These are phyloP conservation scores for Cyclospora cayetanensis DNA, from an alignment of 169 alveolate genomes.

Conservation along the genomic window DNA sequence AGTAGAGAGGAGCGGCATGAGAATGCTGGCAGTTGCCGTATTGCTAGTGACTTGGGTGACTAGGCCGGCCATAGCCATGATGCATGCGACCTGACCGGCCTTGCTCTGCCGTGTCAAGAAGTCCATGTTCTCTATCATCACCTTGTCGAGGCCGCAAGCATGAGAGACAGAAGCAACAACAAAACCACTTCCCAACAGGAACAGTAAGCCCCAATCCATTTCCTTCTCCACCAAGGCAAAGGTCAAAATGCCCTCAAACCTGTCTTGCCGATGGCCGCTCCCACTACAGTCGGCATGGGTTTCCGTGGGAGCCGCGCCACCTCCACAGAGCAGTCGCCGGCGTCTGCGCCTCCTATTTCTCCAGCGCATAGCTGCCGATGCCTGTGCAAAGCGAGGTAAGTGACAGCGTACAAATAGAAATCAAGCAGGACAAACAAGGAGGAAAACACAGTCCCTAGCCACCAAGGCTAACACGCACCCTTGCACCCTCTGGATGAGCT, in stretches of 20 bases:
- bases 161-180: slow-evolving; percentile 17
- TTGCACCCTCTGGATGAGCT: too few relatives aligned
- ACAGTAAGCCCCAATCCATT: slow-evolving; percentile 66
- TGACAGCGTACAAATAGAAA: too few relatives aligned
- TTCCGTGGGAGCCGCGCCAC: not conserved
- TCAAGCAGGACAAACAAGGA: too few relatives aligned
- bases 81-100: slow-evolving; percentile 39
- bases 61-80: not conserved
- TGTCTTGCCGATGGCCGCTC: not conserved
- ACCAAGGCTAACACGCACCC: too few relatives aligned
- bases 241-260: slow-evolving; percentile 24
- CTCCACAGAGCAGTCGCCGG: not conserved
- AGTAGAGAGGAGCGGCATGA: slow-evolving; percentile 45
- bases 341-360: not conserved
- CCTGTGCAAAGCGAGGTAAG: not conserved
- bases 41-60: slow-evolving; percentile 66
- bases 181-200: slow-evolving; percentile 64
- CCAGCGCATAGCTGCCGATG: not conserved
- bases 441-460: too few relatives aligned
- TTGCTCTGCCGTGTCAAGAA: not conserved
- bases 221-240: slow-evolving; percentile 32
- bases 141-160: slow-evolving; percentile 51
- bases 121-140: slow-evolving; percentile 3
- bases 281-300: not conserved
- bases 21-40: slow-evolving; percentile 65